Conservation (phyloP, 2,329 filamentous ascomycete species). For the Claviceps quebecensis region DNA sequence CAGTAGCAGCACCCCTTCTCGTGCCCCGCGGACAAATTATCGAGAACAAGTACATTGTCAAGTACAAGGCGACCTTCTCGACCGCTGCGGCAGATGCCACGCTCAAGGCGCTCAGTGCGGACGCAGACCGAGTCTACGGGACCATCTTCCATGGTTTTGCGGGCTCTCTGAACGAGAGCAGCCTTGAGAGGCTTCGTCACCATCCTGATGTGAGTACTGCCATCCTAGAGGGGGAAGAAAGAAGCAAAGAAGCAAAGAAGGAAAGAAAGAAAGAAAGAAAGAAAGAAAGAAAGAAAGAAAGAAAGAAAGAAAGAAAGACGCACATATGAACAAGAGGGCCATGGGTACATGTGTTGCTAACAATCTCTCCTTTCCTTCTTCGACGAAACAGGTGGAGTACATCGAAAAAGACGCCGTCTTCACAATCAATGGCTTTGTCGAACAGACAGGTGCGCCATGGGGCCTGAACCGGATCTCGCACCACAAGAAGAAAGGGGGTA, state of each 20-base stretch:
- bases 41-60: constrained; percentile 18
- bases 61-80: constrained; percentile 11
- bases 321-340: no score
- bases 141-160: constrained; percentile 13
- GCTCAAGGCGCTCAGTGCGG: constrained; percentile 8
- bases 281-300: no score
- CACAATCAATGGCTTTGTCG: constrained; percentile 4
- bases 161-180: constrained; percentile 9
- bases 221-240: background rate
- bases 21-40: constrained; percentile 10
- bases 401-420: constrained; percentile 16
- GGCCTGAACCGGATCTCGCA: constrained; percentile 22
- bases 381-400: constrained; percentile 16
- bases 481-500: constrained; percentile 9
- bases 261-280: background rate
- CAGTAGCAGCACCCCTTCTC: constrained; percentile 12
- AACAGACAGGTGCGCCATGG: constrained; percentile 24
- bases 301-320: no score
- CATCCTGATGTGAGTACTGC: constrained; percentile 12
- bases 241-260: background rate
- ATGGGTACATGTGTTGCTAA: background rate
- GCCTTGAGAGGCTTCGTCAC: constrained; percentile 11
- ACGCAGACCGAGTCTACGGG: constrained; percentile 13
- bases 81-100: constrained; percentile 6
- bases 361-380: background rate